Evolutionary conservation across 257 asterid species (phyloP), one percentile per base, ranked within the genome.

Genomic region (Lycium ferocissimum): DNA sequence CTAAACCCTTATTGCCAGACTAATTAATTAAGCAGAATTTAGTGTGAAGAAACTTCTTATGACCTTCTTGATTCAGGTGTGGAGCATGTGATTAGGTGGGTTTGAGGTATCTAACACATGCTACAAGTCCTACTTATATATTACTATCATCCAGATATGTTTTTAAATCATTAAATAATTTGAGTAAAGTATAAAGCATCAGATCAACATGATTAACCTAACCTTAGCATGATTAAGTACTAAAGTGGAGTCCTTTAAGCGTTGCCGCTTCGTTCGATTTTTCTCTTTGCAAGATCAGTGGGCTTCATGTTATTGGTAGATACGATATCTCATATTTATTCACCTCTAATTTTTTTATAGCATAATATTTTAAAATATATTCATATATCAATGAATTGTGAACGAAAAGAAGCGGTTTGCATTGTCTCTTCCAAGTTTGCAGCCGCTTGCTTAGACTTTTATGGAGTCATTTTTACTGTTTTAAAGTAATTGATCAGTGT

Each of bases 71-170:
- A 83, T 63, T 47, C 49, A 81, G 86, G 90, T 89, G 92, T 89
- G 89, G 84, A 89, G 92, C 96, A 94, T 93, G 98, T 94, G 98
- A 91, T 92, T 93, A 89, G 96, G 93, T 93, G 87, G 89, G 87
- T 75, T 87, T 87, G 81, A 91, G 83, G 92, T 87, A 92, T 91
- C 98, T 80, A 92, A 93, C 98, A 94, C 98, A 92, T 93, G 98
- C 90, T 83, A 85, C 83, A 87, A 85, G 89, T 88, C 83, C 87
- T 83, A 73, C 63, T 75, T 53, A 73, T 86, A 86, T 82, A 80
- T 85, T 84, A 84, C 83, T 81, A 81, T 71, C 26, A 20, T 37
- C 58, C 38, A 9, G 22, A 18, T 81, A 62, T 62, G 51, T 62
- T 49, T 82, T 86, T 47, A 80, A 72, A 84, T 38, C 63, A 80